Evolutionary conservation across 306 rosid genomes (phyloP), one percentile per base, ranked within the genome.

Genomic region (Ceratonia siliqua): DNA sequence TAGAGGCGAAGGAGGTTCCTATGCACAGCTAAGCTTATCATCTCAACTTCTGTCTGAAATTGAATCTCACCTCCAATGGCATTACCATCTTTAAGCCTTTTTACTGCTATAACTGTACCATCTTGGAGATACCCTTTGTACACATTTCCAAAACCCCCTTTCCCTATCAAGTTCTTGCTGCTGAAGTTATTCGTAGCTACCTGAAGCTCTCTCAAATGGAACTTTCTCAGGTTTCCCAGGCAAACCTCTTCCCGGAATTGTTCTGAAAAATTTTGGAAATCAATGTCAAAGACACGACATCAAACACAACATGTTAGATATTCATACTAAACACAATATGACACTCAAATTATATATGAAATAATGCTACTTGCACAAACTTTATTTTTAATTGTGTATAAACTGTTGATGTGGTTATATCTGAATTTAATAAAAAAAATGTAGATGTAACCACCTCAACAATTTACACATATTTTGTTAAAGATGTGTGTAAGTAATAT

Each of bases 11-110:
- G 99, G 75, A 94, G 93, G 78, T 94, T 90, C 46, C 99, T 77
- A 46, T 94, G 99, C 36, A 92, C 96, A 0, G 97, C 99, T 48
- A 94, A 87, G 90, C 97, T 91, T 85, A 94, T 91, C 96, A 94
- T 94, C 84, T 94, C 97, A 21, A 94, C 89, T 79, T 94, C 99
- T 15, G 97, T 94, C 82, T 87, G 96, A 66, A 94, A 91, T 73
- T 94, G 97, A 73, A 80, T 89, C 76, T 91, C 93, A 15, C 98
- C 97, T 5, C 96, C 90, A 58, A 75, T 81, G 49, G 96, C 92
- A 77, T 90, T 91, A 7, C 96, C 96, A 72, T 94, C 99, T 84
- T 84, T 94, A 14, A 88, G 90, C 85, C 99, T 87, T 71, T 94
- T 94, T 5, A 94, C 96, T 2, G 99, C 99, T 77, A 92, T 72